Conservation (phyloP, 257 asterid species). For the Cordia subcordata region DNA sequence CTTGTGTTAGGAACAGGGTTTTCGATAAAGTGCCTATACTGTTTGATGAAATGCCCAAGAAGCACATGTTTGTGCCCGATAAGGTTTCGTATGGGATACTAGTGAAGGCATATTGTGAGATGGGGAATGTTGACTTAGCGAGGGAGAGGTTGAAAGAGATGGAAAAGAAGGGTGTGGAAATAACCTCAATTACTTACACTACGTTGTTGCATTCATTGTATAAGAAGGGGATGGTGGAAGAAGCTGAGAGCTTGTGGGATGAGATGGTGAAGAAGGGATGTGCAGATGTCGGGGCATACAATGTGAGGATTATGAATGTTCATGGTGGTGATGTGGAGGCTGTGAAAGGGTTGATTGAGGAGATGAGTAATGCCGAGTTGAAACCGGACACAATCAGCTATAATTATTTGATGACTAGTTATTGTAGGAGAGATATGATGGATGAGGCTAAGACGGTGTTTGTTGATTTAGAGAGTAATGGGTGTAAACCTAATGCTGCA, state of each 20-base stretch:
- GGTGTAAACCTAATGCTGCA: constrained; percentile 53
- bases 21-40: constrained; percentile 44
- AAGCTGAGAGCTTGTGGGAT: constrained; percentile 65
- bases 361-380: constrained; percentile 48
- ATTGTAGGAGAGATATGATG: constrained; percentile 50
- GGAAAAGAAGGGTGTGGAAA: constrained; percentile 53
- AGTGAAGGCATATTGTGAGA: constrained; percentile 65
- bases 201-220: constrained; percentile 54
- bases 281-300: constrained; percentile 64
- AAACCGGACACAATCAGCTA: constrained; percentile 54
- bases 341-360: constrained; percentile 57
- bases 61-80: constrained; percentile 50
- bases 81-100: constrained; percentile 59
- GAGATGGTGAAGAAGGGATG: constrained; percentile 52
- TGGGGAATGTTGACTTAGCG: constrained; percentile 51
- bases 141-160: constrained; percentile 47
- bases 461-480: constrained; percentile 42
- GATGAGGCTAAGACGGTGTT: constrained; percentile 70
- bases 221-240: constrained; percentile 42
- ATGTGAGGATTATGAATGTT: constrained; percentile 47
- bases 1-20: constrained; percentile 35
- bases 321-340: constrained; percentile 41
- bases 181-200: constrained; percentile 32
- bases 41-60: constrained; percentile 57
- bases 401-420: constrained; percentile 70